Evolutionary conservation across 1,284 basidiomycete species (phyloP), one percentile per base, ranked within the genome.

Genomic region (Pyrrhoderma noxium): DNA sequence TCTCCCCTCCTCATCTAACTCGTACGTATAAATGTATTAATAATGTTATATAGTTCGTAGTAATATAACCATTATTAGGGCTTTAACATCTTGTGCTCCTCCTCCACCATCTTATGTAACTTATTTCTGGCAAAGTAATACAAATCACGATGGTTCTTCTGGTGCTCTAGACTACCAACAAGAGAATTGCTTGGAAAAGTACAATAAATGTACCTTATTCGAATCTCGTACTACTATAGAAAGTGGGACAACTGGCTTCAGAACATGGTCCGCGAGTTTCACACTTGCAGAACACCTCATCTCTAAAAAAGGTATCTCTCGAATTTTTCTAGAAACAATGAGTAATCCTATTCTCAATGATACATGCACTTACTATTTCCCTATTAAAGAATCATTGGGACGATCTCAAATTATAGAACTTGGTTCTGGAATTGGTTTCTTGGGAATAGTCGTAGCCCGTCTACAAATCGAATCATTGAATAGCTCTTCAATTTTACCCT

Each of bases 211-310:
- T 16, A 87, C 85, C 0, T 64, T 89, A 2, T 67, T 82, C 9
- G 86, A 89, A 64, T 85, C 87, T 2, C 76, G 80, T 2, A 82
- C 77, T 0, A 79, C 72, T 1, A 80, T 88, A 25, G 84, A 89
- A 62, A 70, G 70, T 41, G 86, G 87, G 1, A 89, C 85, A 0
- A 89, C 86, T 0, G 87, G 87, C 3, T 64, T 89, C 40, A 73
- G 82, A 49, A 89, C 86, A 1, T 89, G 87, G 87, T 69, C 73
- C 22, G 84, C 86, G 1, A 82, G 84, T 58, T 74, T 83, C 41
- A 67, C 75, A n/a, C 68, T 89, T 11, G 77, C 80, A 0, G 73
- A 81, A 45, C 80, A 79, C 59, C 65, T 89, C n/a, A 71, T 80
- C 19, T 53, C 59, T 8, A 67, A 82, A 60, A 67, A 75, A 62